phyloP scores from a whole-genome alignment of 805 yeast species.

The Suhomyces emberorum region DNA sequence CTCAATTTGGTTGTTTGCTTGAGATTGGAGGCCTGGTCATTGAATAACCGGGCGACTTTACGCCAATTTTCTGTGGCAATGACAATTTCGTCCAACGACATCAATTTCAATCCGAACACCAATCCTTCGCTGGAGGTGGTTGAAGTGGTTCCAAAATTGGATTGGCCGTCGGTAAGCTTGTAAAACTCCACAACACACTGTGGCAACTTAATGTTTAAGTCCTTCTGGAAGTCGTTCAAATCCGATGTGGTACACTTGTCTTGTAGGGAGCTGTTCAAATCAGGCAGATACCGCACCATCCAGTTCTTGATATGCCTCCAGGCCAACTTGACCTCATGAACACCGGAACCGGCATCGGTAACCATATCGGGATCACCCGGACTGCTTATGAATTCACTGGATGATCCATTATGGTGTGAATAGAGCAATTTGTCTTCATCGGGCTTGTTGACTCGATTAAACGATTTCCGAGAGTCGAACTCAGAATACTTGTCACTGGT shows the following conservation, averaged over 20 bases:
- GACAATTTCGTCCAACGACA: constrained; percentile 77
- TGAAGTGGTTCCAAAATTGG: constrained; percentile 59
- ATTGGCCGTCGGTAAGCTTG: constrained; percentile 87
- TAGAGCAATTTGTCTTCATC: constrained; percentile 32
- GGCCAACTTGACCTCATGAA: constrained; percentile 69
- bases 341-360: constrained; percentile 41
- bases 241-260: constrained; percentile 80
- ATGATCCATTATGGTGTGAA: constrained; percentile 25
- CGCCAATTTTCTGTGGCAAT: constrained; percentile 87
- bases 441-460: constrained; percentile 42
- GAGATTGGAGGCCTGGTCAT: constrained; percentile 20
- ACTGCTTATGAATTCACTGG: constrained; percentile 16
- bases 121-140: constrained; percentile 59
- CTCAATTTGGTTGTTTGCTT: constrained; percentile 16
- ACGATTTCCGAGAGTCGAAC: constrained; percentile 49
- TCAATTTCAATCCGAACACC: constrained; percentile 72
- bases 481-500: constrained; percentile 72
- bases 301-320: constrained; percentile 90
- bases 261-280: constrained; percentile 72
- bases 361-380: constrained; percentile 29
- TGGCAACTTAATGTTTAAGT: constrained; percentile 72
- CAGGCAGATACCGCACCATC: constrained; percentile 77
- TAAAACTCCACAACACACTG: constrained; percentile 76
- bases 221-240: constrained; percentile 77
- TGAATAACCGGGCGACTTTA: constrained; percentile 50